These are phyloP conservation scores for Sporisorium graminicola DNA, from an alignment of 1,284 basidiomycete genomes.

Conservation along the genomic window DNA sequence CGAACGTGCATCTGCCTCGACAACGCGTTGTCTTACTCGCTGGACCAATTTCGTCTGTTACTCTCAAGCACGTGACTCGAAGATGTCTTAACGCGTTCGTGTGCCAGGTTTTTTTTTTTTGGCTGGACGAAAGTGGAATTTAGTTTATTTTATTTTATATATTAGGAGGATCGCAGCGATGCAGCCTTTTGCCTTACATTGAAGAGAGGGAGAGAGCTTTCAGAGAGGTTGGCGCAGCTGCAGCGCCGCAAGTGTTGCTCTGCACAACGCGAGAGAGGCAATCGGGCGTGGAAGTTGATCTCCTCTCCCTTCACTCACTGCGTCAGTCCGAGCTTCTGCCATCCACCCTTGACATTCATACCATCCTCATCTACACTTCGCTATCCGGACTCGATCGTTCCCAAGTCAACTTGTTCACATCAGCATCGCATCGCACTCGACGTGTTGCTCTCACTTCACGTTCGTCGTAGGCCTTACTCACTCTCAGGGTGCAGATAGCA, in stretches of 20 bases:
- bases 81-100: conserved; percentile 7
- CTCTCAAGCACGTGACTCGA: conserved; percentile 10
- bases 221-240: conserved; percentile 1
- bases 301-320: not conserved
- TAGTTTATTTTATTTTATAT: conserved; percentile 3
- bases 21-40: not conserved
- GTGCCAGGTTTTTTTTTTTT: not conserved
- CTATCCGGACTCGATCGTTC: not conserved
- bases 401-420: too few species aligned
- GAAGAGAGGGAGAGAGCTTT: not conserved
- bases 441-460: not conserved
- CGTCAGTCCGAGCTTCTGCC: not conserved
- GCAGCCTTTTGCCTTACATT: too few species aligned
- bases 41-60: not conserved
- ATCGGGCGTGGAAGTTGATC: conserved; percentile 20
- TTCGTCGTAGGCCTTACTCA: not conserved
- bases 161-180: not conserved
- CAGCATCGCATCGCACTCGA: not conserved
- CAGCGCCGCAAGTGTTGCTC: not conserved
- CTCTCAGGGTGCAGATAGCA: conserved; percentile 13
- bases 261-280: not conserved
- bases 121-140: not conserved
- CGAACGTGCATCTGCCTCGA: not conserved
- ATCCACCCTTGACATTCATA: conserved; percentile 4
- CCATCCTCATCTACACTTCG: not conserved